Conservation (phyloP, 2,329 filamentous ascomycete species). For the Colletotrichum truncatum region DNA sequence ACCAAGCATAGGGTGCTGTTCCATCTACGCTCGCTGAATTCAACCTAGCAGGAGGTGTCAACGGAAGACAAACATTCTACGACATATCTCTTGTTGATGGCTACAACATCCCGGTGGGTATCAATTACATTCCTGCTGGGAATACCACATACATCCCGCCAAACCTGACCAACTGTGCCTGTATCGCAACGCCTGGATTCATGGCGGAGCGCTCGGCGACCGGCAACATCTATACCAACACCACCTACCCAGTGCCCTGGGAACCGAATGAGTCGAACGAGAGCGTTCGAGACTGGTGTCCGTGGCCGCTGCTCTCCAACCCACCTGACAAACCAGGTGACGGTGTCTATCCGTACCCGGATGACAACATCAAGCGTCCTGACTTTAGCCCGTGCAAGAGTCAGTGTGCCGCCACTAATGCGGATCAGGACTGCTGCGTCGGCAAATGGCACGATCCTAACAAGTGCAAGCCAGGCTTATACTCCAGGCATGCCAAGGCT, state of each 20-base stretch:
- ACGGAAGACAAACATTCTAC: constrained; percentile 75
- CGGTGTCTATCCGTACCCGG: constrained; percentile 83
- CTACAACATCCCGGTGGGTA: constrained; percentile 80
- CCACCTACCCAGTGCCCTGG: constrained; percentile 73
- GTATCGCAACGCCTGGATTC: constrained; percentile 75
- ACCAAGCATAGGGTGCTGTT: constrained; percentile 66
- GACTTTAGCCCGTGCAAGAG: constrained; percentile 82
- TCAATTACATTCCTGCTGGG: constrained; percentile 67
- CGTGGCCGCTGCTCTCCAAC: constrained; percentile 77
- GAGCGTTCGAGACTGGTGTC: constrained; percentile 76
- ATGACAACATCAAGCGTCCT: constrained; percentile 75
- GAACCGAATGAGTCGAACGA: constrained; percentile 67
- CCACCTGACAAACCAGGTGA: constrained; percentile 76
- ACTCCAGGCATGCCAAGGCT: constrained; percentile 74
- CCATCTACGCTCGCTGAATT: constrained; percentile 85
- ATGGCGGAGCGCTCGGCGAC: constrained; percentile 64
- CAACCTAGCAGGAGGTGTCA: constrained; percentile 73
- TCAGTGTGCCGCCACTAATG: constrained; percentile 76
- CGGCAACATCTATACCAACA: constrained; percentile 69
- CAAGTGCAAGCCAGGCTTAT: constrained; percentile 72
- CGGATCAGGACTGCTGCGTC: constrained; percentile 78
- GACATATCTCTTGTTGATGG: constrained; percentile 88
- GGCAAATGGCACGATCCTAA: constrained; percentile 71
- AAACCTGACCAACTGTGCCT: constrained; percentile 80
- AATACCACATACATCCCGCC: constrained; percentile 75